Base-by-base conservation (phyloP, 257 asterid genomes). In the Jacaranda copaia region DNA sequence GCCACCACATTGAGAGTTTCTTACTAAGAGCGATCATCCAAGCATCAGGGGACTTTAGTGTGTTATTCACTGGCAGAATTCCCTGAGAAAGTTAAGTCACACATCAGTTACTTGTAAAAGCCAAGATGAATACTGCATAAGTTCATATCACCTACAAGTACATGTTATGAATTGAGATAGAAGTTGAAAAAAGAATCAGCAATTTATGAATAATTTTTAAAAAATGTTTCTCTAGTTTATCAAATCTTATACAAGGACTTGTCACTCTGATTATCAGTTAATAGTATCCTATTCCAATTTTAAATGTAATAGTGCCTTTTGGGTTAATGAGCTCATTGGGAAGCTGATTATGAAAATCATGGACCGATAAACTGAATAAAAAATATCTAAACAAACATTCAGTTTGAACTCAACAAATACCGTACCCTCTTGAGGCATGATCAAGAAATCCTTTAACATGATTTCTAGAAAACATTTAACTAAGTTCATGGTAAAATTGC, bases 1-100 rank as follows among this genome's bases (percentile, higher is more conserved):
- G 97, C 99, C 99, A 94, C 96, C 97, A 89, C 76, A 14, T 45
- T 58, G 82, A 74, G 63, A 94, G 92, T 73, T 87, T 82, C 86
- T 85, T 92, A 66, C 85, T 74, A 70, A 94, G 89, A 74, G 74
- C 73, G 4, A 85, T 73, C 51, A 91, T 83, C 99, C 99, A 94
- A 64, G 78, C 85, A 86, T 89, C 91, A 64, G 92, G 42, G 79
- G 72, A 64, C 68, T 86, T 83, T 42, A 85, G 78, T 12, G 72
- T 55, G 74, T 88, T 88, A 81, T 63, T 83, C 46, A 72, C 13
- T 39, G 93, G 82, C 70, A 78, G 66, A 75, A 94, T 87, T 70
- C 98, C 98, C 98, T 94, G 90, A 56, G 76, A 81, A 81, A 49
- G 52, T 56, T 32, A 62, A 43, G 46, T 1, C 42, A 18, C 14